Evolutionary conservation across 2,329 filamentous ascomycete genomes (phyloP).

Genomic region (Fusarium fujikuroi): DNA sequence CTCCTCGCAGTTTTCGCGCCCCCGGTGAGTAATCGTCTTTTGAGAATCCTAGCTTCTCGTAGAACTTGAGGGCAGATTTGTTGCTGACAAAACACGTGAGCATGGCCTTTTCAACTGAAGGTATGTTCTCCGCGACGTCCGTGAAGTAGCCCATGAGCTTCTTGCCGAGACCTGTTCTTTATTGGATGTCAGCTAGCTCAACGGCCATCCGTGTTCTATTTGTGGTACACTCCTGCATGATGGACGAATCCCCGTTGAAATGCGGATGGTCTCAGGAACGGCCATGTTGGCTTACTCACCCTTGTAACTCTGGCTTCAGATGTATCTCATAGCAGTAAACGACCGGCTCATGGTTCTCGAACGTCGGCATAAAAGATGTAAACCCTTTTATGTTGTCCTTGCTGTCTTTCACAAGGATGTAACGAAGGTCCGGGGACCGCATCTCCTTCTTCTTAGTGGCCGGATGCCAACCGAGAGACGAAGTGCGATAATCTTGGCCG

Average conservation of each 20-base stretch:
- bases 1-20: conserved; percentile 63
- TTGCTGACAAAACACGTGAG: conserved; percentile 78
- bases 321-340: conserved; percentile 86
- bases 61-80: conserved; percentile 66
- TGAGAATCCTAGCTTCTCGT: conserved; percentile 67
- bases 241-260: conserved; percentile 1
- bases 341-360: conserved; percentile 72
- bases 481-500: conserved; percentile 69
- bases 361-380: conserved; percentile 76
- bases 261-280: not conserved
- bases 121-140: conserved; percentile 62
- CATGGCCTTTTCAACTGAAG: conserved; percentile 73
- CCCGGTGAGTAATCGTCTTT: conserved; percentile 66
- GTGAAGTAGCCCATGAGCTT: conserved; percentile 68
- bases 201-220: conserved; percentile 1
- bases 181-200: conserved; percentile 16
- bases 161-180: conserved; percentile 70
- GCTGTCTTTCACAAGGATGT: conserved; percentile 67
- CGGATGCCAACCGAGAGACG: conserved; percentile 71
- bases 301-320: conserved; percentile 65
- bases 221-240: not conserved
- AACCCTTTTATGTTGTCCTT: conserved; percentile 60
- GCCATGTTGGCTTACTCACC: conserved; percentile 52
- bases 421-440: conserved; percentile 73
- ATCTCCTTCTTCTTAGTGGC: conserved; percentile 73